Conservation (phyloP, 495 filamentous ascomycete species). For the Aspergillus saccharolyticus region DNA sequence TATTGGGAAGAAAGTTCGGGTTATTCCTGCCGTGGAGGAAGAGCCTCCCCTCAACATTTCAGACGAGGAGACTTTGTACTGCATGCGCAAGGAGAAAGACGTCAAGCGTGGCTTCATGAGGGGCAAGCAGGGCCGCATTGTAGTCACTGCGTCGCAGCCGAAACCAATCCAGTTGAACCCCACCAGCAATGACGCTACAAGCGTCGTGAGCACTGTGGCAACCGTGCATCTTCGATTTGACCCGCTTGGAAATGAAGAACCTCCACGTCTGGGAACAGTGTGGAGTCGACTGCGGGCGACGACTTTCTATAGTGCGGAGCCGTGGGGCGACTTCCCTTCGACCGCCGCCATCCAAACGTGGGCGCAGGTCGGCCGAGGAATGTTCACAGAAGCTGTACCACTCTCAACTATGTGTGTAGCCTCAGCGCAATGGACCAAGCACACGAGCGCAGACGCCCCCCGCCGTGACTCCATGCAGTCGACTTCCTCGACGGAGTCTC, state of each 20-base stretch:
- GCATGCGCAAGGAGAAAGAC: conserved; percentile 66
- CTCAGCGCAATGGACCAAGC: conserved; percentile 62
- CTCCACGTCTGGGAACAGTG: conserved; percentile 64
- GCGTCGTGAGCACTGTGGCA: conserved; percentile 53
- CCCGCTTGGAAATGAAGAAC: conserved; percentile 54
- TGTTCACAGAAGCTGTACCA: conserved; percentile 57
- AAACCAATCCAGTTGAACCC: conserved; percentile 55
- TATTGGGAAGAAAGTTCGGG: conserved; percentile 57
- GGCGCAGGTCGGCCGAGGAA: conserved; percentile 52
- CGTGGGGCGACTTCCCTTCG: conserved; percentile 49
- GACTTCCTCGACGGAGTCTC: conserved; percentile 26
- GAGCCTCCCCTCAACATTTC: conserved; percentile 68
- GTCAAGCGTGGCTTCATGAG: conserved; percentile 75
- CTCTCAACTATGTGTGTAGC: conserved; percentile 63
- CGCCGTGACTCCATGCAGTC: conserved; percentile 60
- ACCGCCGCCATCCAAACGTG: conserved; percentile 16
- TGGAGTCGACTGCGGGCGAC: conserved; percentile 64
- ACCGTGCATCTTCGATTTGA: conserved; percentile 71
- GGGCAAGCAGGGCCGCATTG: conserved; percentile 67
- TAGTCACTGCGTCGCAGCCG: conserved; percentile 70
- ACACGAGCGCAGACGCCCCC: conserved; percentile 23
- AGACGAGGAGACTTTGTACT: conserved; percentile 57
- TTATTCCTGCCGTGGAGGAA: conserved; percentile 72
- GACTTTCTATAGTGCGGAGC: conserved; percentile 67
- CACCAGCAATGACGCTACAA: conserved; percentile 33